Conservation (phyloP, 257 asterid genomes). For the Solanum microdontum region DNA sequence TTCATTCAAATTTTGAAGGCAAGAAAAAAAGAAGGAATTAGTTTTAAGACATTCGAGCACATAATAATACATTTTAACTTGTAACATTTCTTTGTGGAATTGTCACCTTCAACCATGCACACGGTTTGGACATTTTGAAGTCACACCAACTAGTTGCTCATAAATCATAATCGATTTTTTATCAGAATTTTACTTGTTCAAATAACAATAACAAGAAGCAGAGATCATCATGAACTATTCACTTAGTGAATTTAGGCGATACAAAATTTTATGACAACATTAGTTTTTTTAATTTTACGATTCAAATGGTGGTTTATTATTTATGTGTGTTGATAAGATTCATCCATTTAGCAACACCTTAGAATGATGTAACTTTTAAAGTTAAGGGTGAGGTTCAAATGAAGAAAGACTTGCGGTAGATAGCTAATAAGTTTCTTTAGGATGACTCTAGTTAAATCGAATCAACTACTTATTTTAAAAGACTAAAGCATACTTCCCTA, state of each 20-base stretch:
- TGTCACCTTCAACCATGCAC: neutral
- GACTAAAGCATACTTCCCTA: neutral
- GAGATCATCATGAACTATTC: neutral
- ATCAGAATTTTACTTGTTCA: neutral
- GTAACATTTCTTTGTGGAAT: neutral
- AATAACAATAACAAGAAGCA: neutral
- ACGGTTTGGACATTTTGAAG: neutral
- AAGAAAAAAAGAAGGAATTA: neutral
- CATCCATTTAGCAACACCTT: neutral
- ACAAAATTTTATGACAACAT: neutral
- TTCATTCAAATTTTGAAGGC: neutral
- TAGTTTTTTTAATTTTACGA: neutral
- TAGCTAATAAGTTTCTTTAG: neutral
- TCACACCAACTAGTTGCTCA: neutral
- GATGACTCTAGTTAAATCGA: neutral
- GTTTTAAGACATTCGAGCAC: neutral
- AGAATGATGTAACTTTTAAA: neutral
- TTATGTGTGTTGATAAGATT: neutral
- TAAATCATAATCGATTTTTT: neutral
- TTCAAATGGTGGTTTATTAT: neutral
- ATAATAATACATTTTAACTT: neutral
- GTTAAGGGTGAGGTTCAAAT: neutral
- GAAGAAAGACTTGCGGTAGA: neutral
- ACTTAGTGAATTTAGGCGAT: neutral
- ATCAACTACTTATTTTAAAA: neutral